Conservation (phyloP, 768 basidiomycete genomes). For the Russula emetica region DNA sequence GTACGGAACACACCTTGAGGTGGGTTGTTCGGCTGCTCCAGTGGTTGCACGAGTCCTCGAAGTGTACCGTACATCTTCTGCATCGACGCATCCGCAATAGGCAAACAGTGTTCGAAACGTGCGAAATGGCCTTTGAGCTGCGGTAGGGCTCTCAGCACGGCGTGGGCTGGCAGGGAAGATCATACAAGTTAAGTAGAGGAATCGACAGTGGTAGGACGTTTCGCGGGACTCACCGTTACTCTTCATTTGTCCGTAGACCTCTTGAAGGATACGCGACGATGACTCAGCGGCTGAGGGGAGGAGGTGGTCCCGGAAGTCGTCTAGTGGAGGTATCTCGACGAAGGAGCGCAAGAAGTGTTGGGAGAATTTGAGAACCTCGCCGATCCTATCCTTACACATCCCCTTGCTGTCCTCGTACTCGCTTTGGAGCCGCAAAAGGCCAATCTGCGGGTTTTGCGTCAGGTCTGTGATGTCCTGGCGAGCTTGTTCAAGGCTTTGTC, state of each 20-base stretch:
- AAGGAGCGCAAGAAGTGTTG: conserved; percentile 11
- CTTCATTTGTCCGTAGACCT: background rate
- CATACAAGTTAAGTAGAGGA: too few relatives aligned
- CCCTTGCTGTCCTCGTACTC: conserved; percentile 10
- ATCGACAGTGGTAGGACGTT: background rate
- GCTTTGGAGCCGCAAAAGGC: conserved; percentile 10
- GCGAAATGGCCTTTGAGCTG: background rate
- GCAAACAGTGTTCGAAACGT: conserved; percentile 5
- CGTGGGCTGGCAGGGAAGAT: background rate
- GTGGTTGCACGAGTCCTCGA: conserved; percentile 5
- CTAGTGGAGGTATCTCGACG: conserved; percentile 6
- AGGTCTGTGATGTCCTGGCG: background rate
- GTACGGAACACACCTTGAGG: conserved; percentile 10
- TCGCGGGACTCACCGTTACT: background rate
- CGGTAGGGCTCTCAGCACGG: conserved; percentile 1
- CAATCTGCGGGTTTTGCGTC: conserved; percentile 1
- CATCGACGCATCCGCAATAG: conserved; percentile 6
- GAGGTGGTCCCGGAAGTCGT: conserved; percentile 16
- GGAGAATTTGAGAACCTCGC: conserved; percentile 14
- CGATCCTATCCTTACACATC: conserved; percentile 8
- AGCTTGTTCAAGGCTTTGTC: background rate
- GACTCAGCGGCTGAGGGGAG: conserved; percentile 8
- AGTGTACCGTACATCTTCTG: conserved; percentile 2
- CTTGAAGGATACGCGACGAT: background rate
- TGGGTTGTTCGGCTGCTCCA: conserved; percentile 11